These are phyloP conservation scores for Ogataea pilisensis DNA, from an alignment of 805 yeast genomes.

Conservation along the genomic window DNA sequence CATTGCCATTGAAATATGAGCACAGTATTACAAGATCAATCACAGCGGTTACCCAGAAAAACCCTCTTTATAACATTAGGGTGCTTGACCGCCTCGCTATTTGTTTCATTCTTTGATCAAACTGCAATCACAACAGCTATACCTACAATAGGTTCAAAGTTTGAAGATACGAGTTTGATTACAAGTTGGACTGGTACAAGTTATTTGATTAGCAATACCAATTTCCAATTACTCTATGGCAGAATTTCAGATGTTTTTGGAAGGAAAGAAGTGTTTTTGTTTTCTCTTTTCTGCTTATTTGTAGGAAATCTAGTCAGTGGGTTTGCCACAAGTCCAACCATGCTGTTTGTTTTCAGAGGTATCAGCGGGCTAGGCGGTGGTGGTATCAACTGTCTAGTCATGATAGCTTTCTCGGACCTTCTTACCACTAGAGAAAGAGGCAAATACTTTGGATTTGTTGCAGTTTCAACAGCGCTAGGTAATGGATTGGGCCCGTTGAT, in stretches of 20 bases:
- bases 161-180: slow-evolving; percentile 41
- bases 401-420: slow-evolving; percentile 52
- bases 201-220: slow-evolving; percentile 44
- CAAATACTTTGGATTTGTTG: slow-evolving; percentile 51
- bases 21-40: slow-evolving; percentile 15
- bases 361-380: slow-evolving; percentile 54
- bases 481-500: slow-evolving; percentile 53
- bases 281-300: slow-evolving; percentile 35
- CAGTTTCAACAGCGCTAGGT: slow-evolving; percentile 46
- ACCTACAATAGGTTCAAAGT: slow-evolving; percentile 43
- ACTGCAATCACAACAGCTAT: slow-evolving; percentile 46
- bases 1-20: slow-evolving; percentile 3
- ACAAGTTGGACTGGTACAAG: slow-evolving; percentile 55
- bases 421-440: slow-evolving; percentile 50
- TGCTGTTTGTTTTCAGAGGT: slow-evolving; percentile 48
- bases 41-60: slow-evolving; percentile 13
- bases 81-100: slow-evolving; percentile 17
- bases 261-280: slow-evolving; percentile 40
- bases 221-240: slow-evolving; percentile 51
- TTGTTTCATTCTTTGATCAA: slow-evolving; percentile 45
- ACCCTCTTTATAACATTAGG: slow-evolving; percentile 12
- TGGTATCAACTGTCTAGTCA: slow-evolving; percentile 44
- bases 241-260: slow-evolving; percentile 53
- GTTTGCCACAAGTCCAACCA: slow-evolving; percentile 41
- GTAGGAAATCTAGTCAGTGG: slow-evolving; percentile 49